Conservation (phyloP, 2,329 filamentous ascomycete species). For the Tolypocladium paradoxum region DNA sequence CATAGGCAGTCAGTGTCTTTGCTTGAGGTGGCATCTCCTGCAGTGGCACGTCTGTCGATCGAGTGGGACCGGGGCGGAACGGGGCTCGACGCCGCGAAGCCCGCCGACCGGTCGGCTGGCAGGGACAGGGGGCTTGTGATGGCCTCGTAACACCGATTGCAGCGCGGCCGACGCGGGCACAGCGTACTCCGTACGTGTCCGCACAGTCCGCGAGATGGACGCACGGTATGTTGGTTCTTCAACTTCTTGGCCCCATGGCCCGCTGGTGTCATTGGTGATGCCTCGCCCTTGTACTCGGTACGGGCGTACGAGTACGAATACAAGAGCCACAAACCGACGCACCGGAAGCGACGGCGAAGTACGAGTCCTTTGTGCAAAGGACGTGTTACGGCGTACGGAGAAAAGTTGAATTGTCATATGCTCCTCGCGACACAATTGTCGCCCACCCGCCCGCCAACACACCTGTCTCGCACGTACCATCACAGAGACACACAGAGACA, state of each 20-base stretch:
- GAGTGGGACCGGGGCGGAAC: background rate
- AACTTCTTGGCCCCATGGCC: background rate
- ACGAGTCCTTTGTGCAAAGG: background rate
- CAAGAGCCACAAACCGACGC: background rate
- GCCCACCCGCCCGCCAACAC: too few species aligned
- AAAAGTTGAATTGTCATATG: background rate
- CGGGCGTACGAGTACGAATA: too few species aligned
- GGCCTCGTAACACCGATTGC: background rate
- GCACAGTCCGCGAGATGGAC: background rate
- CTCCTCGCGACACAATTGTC: background rate
- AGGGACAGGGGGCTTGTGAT: background rate
- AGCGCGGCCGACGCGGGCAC: background rate
- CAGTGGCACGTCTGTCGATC: background rate
- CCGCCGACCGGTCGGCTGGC: background rate
- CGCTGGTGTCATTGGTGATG: background rate
- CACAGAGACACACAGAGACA: too few species aligned
- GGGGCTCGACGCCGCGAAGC: background rate
- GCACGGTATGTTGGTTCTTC: background rate
- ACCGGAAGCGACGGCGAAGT: background rate
- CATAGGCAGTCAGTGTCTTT: background rate
- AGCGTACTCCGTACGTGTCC: background rate
- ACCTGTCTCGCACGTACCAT: background rate
- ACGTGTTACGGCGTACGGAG: background rate
- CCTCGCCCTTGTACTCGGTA: background rate
- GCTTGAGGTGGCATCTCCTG: background rate